Conservation (phyloP, 768 basidiomycete species). For the Lactifluus pinguis region DNA sequence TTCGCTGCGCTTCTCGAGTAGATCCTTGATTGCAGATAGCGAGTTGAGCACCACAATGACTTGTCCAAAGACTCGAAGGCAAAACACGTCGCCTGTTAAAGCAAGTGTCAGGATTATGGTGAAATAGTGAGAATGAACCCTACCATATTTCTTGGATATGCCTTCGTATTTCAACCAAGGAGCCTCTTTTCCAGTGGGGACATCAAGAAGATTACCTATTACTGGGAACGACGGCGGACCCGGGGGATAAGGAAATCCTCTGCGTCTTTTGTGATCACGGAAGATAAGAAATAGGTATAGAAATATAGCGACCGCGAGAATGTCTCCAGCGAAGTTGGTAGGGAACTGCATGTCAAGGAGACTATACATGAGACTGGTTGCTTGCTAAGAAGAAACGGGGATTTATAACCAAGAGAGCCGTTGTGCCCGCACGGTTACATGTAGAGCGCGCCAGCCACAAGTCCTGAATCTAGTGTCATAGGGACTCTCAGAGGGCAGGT, state of each 20-base stretch:
- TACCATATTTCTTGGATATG: slow-evolving; percentile 1
- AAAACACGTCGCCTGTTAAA: neutral
- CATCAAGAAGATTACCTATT: slow-evolving; percentile 2
- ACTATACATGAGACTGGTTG: neutral
- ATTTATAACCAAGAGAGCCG: too few species aligned
- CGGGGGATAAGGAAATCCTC: slow-evolving; percentile 1
- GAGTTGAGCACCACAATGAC: neutral
- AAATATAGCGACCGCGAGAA: neutral
- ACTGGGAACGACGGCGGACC: neutral
- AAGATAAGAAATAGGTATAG: neutral
- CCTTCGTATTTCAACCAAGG: neutral
- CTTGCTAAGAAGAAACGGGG: neutral
- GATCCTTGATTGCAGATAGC: neutral
- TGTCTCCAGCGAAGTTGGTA: neutral
- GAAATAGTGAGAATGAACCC: neutral
- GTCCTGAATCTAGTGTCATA: too few species aligned
- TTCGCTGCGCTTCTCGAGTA: slow-evolving; percentile 4
- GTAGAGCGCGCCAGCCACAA: too few species aligned
- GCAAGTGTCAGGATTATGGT: neutral
- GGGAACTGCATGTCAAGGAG: neutral
- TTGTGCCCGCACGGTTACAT: too few species aligned
- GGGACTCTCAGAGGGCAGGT: too few species aligned
- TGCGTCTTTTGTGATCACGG: neutral
- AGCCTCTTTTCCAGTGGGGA: neutral
- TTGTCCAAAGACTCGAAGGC: neutral